Percentiles rank a stretch among this genome's conserved stretches.
Evolutionary conservation across 1,284 basidiomycete species (phyloP).

Genomic region (Nidula niveotomentosa): DNA sequence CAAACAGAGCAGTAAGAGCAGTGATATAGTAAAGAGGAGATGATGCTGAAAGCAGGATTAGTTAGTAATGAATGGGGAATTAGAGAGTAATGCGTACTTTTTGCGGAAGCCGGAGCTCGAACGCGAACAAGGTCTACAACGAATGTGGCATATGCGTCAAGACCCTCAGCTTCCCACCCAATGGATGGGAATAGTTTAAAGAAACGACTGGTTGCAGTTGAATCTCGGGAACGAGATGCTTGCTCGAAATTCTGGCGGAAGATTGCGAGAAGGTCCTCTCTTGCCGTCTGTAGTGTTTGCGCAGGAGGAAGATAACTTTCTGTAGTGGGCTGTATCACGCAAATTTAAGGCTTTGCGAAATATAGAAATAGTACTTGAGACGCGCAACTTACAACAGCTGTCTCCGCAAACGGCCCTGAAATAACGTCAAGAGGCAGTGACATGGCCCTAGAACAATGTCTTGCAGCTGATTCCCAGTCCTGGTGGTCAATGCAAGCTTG

Average conservation of each 20-base stretch:
- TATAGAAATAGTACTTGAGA: too few relatives aligned
- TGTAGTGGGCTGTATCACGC: conserved; percentile 74
- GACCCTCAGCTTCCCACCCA: conserved; percentile 87
- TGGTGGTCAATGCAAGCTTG: conserved; percentile 77
- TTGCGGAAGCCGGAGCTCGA: conserved; percentile 73
- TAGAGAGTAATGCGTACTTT: conserved; percentile 52
- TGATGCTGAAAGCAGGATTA: conserved; percentile 55
- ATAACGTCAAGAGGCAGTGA: conserved; percentile 77
- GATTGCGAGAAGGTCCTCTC: conserved; percentile 74
- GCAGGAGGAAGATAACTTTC: conserved; percentile 85
- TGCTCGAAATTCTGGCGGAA: conserved; percentile 81
- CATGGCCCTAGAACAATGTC: conserved; percentile 91
- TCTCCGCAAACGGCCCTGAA: conserved; percentile 84
- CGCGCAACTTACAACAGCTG: conserved; percentile 69
- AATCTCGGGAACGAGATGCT: conserved; percentile 79
- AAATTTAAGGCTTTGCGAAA: too few relatives aligned
- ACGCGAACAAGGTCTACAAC: conserved; percentile 89
- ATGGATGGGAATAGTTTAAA: conserved; percentile 97
- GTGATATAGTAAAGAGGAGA: conserved; percentile 90
- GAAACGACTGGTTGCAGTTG: conserved; percentile 88
- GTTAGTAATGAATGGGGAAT: neutral
- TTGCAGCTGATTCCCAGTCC: conserved; percentile 95
- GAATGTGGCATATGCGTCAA: conserved; percentile 93
- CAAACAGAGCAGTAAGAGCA: conserved; percentile 87
- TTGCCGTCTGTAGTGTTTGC: conserved; percentile 77